Evolutionary conservation across 2,329 filamentous ascomycete genomes (phyloP), one percentile per base, ranked within the genome.

Genomic region (Neocucurbitaria cava): DNA sequence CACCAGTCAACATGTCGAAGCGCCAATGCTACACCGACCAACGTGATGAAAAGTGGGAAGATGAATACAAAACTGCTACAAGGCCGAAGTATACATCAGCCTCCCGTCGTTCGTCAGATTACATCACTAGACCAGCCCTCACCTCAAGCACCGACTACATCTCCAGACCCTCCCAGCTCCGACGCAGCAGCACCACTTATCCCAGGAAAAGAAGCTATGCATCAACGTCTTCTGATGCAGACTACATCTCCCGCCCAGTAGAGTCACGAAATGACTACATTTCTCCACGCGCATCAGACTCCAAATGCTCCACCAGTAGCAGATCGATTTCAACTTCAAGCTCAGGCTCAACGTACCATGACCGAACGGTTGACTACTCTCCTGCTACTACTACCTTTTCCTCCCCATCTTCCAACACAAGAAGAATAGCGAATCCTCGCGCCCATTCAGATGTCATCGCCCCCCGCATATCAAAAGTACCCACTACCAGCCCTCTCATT

Each of bases 141-240:
- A 26, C 35, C 17, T 45, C 49, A 13, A 26, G 38, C 43, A 48
- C 46, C 10, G 54, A 52, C 42, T 51, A 58, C 43, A 53, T 56
- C 40, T 44, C 47, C 28, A 38, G 24, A 23, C 30, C n/a, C 1
- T 30, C 18, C 39, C 48, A 48, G 33, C 36, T 31, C 38, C 8
- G 46, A 21, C 26, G 45, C 9, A 18, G 36, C 18, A 33, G 45
- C 9, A 18, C 31, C 18, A 33, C 36, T 3, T 26, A 28, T 13
- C 38, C 39, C 31, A 36, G 33, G 20, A 30, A 36, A 10, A 41
- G 24, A 11, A 31, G 40, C 30, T 23, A 50, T 47, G 36, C 17
- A 23, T 17, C 39, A 20, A 30, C 18, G 24, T 30, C 39, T 28
- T 46, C 49, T 40, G 40, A n/a, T 43, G 46, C 49, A 24, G 39